Conservation (phyloP, 225 moss, liverwort and hornwort genomes). For the Anthoceros angustus region DNA sequence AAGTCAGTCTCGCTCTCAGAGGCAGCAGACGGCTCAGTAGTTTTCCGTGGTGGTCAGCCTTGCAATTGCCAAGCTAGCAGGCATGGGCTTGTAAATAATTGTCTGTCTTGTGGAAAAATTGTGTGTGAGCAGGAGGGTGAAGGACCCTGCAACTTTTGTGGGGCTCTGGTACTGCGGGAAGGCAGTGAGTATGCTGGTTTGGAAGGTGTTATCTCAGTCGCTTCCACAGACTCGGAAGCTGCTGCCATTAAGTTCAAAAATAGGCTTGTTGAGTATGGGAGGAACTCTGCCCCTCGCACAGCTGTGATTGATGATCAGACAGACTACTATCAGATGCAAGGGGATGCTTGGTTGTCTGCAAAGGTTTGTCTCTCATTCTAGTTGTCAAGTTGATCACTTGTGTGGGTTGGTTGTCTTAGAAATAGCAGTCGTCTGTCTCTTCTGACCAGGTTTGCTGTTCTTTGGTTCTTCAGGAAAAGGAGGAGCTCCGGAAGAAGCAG, state of each 20-base stretch:
- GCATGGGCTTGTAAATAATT: constrained; percentile 83
- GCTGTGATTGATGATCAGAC: constrained; percentile 91
- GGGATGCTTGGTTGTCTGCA: constrained; percentile 78
- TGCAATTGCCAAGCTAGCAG: constrained; percentile 86
- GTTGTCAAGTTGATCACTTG: background rate
- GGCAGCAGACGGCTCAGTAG: constrained; percentile 57
- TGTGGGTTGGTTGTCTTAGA: background rate
- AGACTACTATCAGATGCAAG: constrained; percentile 91
- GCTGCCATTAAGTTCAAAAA: constrained; percentile 85
- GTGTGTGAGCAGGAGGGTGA: constrained; percentile 99
- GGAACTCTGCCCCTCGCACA: constrained; percentile 63
- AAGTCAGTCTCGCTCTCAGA: constrained; percentile 73
- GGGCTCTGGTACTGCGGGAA: constrained; percentile 64
- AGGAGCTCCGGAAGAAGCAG: constrained; percentile 48
- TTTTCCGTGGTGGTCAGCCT: constrained; percentile 50
- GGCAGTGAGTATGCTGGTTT: constrained; percentile 91
- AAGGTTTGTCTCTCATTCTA: constrained; percentile 26
- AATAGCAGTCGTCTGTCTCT: background rate
- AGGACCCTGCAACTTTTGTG: constrained; percentile 82
- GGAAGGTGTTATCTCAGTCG: constrained; percentile 51
- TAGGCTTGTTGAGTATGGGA: constrained; percentile 78
- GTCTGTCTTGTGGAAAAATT: constrained; percentile 78
- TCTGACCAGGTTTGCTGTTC: background rate
- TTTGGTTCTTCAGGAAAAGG: constrained; percentile 43
- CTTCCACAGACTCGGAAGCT: constrained; percentile 55